Evolutionary conservation across 257 asterid species (phyloP), one percentile per base, ranked within the genome.

Genomic region (Nemophila menziesii): DNA sequence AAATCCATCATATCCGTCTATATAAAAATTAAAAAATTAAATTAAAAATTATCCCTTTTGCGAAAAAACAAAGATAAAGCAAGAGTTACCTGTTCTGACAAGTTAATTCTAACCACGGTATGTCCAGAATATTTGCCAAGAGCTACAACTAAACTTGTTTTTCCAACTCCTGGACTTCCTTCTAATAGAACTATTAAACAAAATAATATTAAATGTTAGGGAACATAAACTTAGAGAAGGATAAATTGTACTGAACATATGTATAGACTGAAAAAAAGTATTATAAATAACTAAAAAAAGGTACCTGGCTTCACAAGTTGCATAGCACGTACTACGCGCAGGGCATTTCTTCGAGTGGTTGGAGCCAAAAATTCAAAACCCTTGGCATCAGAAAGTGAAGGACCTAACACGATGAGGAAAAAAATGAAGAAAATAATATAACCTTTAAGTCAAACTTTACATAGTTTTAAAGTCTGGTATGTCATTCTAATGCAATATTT

Each of bases 161-260:
- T 89, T 41, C 98, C 98, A 62, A 89, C 98, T 43, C 98, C 98
- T 4, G 98, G 98, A 59, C 98, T 89, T 45, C 98, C 98, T 74
- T 89, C 98, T 76, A 89, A 55, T 71, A 89, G 64, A 58, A 84
- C 98, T 84, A 49, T 38, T 34, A 56, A 61, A 51, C 55, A 62
- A 33, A 46, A 54, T 62, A 62, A 43, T 18, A 44, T 33, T 16
- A 48, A 47, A 56, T 39, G 49, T 77, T 44, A 77, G 74, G 55
- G 49, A 33, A 23, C 27, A 20, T 11, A 22, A 26, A 5, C 36
- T 49, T 46, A 33, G n/a, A 39, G 34, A 22, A n/a, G 6, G 16
- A 0, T n/a, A n/a, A n/a, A n/a, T n/a, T n/a, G 19, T 20, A 8
- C 19, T 14, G 26, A 1, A 20, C 20, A 40, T 22, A 44, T 18